Percentiles rank a stretch among this genome's conserved stretches.
These are phyloP conservation scores for Cladosporium halotolerans DNA, from an alignment of 2,329 filamentous ascomycete species.

Conservation along the genomic window DNA sequence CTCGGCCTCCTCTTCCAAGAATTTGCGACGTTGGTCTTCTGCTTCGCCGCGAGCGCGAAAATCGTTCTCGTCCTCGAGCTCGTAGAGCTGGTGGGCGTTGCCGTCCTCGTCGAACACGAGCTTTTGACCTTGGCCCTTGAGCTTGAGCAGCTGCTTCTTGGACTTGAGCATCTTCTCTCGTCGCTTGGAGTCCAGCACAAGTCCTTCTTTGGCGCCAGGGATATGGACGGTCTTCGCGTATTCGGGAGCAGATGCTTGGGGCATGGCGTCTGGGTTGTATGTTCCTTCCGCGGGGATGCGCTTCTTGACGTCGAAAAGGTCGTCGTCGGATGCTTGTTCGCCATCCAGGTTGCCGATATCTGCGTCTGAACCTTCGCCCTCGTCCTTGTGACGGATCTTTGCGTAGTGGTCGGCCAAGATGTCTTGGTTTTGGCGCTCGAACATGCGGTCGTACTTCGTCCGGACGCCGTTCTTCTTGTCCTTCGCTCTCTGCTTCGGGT, in stretches of 20 bases:
- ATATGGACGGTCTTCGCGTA: slow-evolving; percentile 57
- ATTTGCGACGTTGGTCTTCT: slow-evolving; percentile 67
- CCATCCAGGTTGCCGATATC: slow-evolving; percentile 2
- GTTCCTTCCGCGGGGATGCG: slow-evolving; percentile 46
- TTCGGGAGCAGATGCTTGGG: slow-evolving; percentile 13
- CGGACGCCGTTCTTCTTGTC: slow-evolving; percentile 65
- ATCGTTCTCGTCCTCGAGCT: slow-evolving; percentile 76
- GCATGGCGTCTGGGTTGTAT: slow-evolving; percentile 22
- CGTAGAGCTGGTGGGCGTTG: slow-evolving; percentile 75
- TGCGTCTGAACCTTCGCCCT: slow-evolving; percentile 55
- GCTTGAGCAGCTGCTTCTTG: slow-evolving; percentile 88
- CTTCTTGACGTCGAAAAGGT: slow-evolving; percentile 79
- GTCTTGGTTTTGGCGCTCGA: slow-evolving; percentile 92
- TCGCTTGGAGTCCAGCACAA: slow-evolving; percentile 88
- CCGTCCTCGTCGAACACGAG: slow-evolving; percentile 91
- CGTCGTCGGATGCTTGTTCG: slow-evolving; percentile 49
- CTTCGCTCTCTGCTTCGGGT: slow-evolving; percentile 40
- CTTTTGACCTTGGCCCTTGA: slow-evolving; percentile 79
- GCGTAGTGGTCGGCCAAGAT: slow-evolving; percentile 90
- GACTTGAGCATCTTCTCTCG: slow-evolving; percentile 91
- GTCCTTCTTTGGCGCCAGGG: slow-evolving; percentile 59
- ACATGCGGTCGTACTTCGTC: slow-evolving; percentile 97
- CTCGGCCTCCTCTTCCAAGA: slow-evolving; percentile 68
- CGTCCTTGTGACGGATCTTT: slow-evolving; percentile 67
- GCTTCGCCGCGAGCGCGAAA: slow-evolving; percentile 71